Evolutionary conservation across 768 basidiomycete species (phyloP), one percentile per base, ranked within the genome.

Genomic region (Russula griseocarnosa): DNA sequence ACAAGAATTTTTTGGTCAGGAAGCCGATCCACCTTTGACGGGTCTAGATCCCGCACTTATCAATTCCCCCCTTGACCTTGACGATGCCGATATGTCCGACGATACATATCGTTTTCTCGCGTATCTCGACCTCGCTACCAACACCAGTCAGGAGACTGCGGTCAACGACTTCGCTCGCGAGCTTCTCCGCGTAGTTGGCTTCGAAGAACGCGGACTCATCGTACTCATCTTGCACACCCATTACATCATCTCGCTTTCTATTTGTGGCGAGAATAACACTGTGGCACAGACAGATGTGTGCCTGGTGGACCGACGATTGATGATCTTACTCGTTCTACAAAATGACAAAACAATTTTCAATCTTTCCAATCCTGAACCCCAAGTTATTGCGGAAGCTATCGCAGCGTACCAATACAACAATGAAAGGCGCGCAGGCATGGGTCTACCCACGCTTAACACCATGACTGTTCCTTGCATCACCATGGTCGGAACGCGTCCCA

Each of bases 301-400:
- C 53, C 10, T 30, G 24, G n/a, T 38, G 28, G 5, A 34, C 53
- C 24, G 20, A 62, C 2, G 26, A 6, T 49, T 36, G 4, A 50
- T 20, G n/a, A 30, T 55, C 34, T 11, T 62, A 16, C 54, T 62
- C 3, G 49, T 62, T 14, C n/a, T 62, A 11, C 44, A 28, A 24
- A 34, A 16, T 7, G 61, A 62, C 10, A 56, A 62, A 22, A 5
- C 13, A 3, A 22, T 6, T 44, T 20, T 44, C 42, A 26, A 24
- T 22, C 0, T 18, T 50, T 18, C 6, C 14, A 40, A 52, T 13
- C 62, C 62, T 7, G 62, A 50, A 20, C 38, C 62, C 8, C 50
- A 55, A 47, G 51, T 64, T 7, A 60, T 64, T 36, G 52, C 34
- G 10, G 58, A 28, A n/a, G 58, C 52, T 22, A 36, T 65, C 22